Base-by-base conservation (phyloP, 2,329 filamentous ascomycete genomes). In the Tricladium varicosporioides region DNA sequence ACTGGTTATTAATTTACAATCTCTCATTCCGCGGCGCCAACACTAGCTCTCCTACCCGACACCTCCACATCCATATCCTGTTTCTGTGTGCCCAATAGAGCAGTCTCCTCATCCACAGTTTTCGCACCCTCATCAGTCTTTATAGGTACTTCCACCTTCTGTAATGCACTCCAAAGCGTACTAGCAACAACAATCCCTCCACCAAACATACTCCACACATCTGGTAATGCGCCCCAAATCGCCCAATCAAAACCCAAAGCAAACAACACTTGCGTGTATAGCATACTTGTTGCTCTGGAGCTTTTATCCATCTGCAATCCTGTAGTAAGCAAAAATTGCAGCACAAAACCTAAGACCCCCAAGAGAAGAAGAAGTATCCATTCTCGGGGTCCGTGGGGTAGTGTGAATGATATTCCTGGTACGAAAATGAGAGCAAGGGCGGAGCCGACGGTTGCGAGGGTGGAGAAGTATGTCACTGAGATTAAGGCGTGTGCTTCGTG, bases 301-400 rank as follows among this genome's bases (percentile, higher is more conserved):
- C 64, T 69, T 40, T 56, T 65, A 48, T 71, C 69, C n/a, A 67
- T 48, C 44, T 80, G 76, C 51, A 97, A 74, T 0, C 91, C 92
- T 0, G 85, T 81, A 0, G 92, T 95, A 27, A 95, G 76, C n/a
- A 95, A 78, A 63, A 92, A 92, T 79, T 96, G 92, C 80, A 94
- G 87, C 13, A 87, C 71, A 68, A 96, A 94, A 0, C 92, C 92
- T 60, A 87, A 85, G 0, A 84, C 67, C 0, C 89, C 90, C 1
- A 96, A 75, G 15, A 85, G 79, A 0, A 85, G 50, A 11, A 97
- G 74, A n/a, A 92, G 78, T 0, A 76, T 70, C 87, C 89, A 93
- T 32, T 70, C 63, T 2, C 59, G 72, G 2, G 64, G 15, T 2
- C 76, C 74, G 0, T 72, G 65, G 1, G 81, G 80, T 40, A 70